Base-by-base conservation (phyloP, 78 protist species). In the Dictyostelium purpureum region DNA sequence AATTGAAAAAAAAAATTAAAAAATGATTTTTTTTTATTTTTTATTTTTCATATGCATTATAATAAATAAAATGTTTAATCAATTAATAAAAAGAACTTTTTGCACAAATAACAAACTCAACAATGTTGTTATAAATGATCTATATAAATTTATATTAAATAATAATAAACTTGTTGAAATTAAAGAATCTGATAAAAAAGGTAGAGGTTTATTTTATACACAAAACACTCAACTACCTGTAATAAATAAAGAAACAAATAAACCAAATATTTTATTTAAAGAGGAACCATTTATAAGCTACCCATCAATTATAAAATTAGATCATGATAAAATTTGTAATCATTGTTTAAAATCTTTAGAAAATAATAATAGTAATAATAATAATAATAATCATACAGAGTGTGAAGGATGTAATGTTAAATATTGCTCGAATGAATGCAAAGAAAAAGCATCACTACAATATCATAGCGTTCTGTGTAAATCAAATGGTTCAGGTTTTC, bases 221-320 rank as follows among this genome's bases (percentile, higher is more conserved):
- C 10, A 9, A n/a, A 19, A 24, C 38, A 12, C 54, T 14, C 10
- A n/a, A 0, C 10, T 21, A 66, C 40, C 38, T 24, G 6, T 40
- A 7, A 75, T 51, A 75, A 71, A 71, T 33, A 9, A 47, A 42
- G 6, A n/a, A 47, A 75, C 66, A 12, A 75, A 47, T 31, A 63
- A 63, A 63, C 71, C 71, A 16, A 63, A 63, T 63, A 33, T 63
- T 33, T 35, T 18, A 43, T 85, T n/a, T 74, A 61, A 12, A 56
- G 92, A 85, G 45, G 33, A 73, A 59, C 92, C 92, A 21, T 85
- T 85, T 73, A 79, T 85, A 37, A 54, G 74, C 3, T 61, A 73
- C 73, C 80, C 37, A 21, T 83, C 90, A 37, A 81, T 33, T 12
- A 37, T 78, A 49, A 78, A 21, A 69, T 37, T 38, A 40, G 37